Evolutionary conservation across 108 stramenopile species (phyloP).

Genomic region (Fistulifera solaris): DNA sequence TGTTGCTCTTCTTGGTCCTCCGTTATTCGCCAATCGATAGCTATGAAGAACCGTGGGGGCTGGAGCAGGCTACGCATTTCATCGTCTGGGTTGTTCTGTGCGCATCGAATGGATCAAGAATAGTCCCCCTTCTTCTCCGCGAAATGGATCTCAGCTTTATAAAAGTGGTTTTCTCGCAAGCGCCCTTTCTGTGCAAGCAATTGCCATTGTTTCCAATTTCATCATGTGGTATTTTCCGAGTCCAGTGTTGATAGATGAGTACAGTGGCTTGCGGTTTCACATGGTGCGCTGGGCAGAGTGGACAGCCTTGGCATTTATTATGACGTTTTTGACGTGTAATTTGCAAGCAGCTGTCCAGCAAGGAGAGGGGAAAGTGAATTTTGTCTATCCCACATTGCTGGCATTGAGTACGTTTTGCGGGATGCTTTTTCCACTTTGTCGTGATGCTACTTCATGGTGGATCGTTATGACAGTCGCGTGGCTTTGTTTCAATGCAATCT

Average conservation of each 20-base stretch:
- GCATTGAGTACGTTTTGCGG: conserved; percentile 32
- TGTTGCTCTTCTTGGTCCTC: conserved; percentile 2
- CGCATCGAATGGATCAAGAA: not conserved
- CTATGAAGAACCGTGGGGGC: not conserved
- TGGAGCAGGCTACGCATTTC: not conserved
- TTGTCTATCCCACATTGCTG: conserved; percentile 1
- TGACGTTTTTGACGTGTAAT: conserved; percentile 39
- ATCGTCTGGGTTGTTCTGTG: conserved; percentile 1
- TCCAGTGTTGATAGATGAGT: conserved; percentile 34
- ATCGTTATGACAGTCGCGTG: not conserved
- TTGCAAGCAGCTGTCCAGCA: conserved; percentile 23
- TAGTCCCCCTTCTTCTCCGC: conserved; percentile 4
- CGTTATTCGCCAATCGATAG: conserved; percentile 5
- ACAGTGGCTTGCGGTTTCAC: conserved; percentile 26
- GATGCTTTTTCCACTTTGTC: conserved; percentile 46
- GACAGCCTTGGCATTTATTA: conserved; percentile 40
- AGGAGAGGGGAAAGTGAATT: conserved; percentile 9
- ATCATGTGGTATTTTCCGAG: conserved; percentile 32
- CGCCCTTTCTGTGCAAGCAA: conserved; percentile 31
- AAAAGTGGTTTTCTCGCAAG: conserved; percentile 28
- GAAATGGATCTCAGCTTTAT: conserved; percentile 11
- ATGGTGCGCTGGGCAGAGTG: conserved; percentile 58
- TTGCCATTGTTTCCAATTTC: conserved; percentile 27
- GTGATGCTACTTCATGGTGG: conserved; percentile 9
- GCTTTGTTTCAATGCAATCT: conserved; percentile 39